phyloP scores from a whole-genome alignment of 169 alveolate species.

The Plasmodium gallinaceum region DNA sequence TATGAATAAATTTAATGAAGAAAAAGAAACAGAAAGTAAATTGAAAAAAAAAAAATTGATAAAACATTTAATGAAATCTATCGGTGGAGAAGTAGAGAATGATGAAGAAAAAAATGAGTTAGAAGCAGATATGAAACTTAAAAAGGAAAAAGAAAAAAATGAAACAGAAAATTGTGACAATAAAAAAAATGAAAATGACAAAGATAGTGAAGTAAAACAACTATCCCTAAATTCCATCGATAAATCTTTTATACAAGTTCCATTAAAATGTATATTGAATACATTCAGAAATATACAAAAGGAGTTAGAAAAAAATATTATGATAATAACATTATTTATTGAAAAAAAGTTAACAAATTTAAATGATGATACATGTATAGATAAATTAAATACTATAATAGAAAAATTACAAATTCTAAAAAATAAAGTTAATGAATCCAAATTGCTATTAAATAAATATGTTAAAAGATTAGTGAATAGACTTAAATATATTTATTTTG shows the following conservation, averaged over 20 bases:
- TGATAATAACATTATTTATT: slow-evolving; percentile 58
- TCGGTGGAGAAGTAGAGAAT: not conserved
- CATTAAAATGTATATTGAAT: slow-evolving; percentile 45
- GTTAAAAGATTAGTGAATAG: slow-evolving; percentile 29
- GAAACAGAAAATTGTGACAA: not conserved
- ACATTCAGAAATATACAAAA: slow-evolving; percentile 59
- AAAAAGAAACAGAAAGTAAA: not conserved
- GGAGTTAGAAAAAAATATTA: slow-evolving; percentile 58
- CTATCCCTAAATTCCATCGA: slow-evolving; percentile 38
- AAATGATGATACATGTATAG: slow-evolving; percentile 10
- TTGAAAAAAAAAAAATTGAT: not conserved
- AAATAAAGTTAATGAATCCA: slow-evolving; percentile 51
- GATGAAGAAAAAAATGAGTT: not conserved
- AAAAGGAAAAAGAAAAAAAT: not conserved
- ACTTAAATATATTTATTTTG: slow-evolving; percentile 32
- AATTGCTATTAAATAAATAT: slow-evolving; percentile 2
- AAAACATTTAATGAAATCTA: not conserved
- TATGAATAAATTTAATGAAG: no score
- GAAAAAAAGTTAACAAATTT: slow-evolving; percentile 49
- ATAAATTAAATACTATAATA: slow-evolving; percentile 40
- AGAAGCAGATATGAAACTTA: not conserved
- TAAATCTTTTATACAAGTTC: slow-evolving; percentile 58
- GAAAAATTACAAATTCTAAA: slow-evolving; percentile 55
- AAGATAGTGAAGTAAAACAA: not conserved
- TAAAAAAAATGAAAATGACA: slow-evolving; percentile 5